Conservation (phyloP, 257 asterid genomes). For the Avicennia marina region DNA sequence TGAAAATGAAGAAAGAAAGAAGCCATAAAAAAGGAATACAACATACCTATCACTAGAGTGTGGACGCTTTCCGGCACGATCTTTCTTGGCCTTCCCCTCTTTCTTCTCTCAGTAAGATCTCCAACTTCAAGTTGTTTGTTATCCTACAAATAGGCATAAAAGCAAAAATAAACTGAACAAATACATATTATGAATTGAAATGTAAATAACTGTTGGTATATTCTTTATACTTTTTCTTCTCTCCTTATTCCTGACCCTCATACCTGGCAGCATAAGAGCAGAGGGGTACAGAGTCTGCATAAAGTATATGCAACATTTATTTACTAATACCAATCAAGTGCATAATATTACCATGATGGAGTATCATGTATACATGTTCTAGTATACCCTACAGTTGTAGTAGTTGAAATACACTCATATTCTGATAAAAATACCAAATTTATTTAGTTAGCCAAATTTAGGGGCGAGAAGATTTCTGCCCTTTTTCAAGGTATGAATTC, state of each 20-base stretch:
- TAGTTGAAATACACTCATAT: too few relatives aligned
- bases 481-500: too few relatives aligned
- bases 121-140: constrained; percentile 22
- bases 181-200: neutral
- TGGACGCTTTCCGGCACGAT: constrained; percentile 9
- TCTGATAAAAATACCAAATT: too few relatives aligned
- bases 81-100: constrained; percentile 56
- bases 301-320: too few relatives aligned
- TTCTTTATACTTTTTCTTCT: neutral
- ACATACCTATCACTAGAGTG: constrained; percentile 33
- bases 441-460: too few relatives aligned
- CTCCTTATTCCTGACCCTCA: neutral
- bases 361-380: too few relatives aligned
- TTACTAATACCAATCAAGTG: too few relatives aligned
- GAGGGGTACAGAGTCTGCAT: neutral
- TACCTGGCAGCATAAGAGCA: neutral
- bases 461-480: too few relatives aligned
- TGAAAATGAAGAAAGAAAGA: constrained; percentile 10
- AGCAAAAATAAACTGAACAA: neutral
- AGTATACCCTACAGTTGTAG: too few relatives aligned
- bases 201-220: neutral
- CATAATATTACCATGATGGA: too few relatives aligned
- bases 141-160: constrained; percentile 34
- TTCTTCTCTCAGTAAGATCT: constrained; percentile 27
- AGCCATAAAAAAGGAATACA: neutral